Evolutionary conservation across 139 green algal species (phyloP).

Genomic region (Raphidocelis subcapitata): DNA sequence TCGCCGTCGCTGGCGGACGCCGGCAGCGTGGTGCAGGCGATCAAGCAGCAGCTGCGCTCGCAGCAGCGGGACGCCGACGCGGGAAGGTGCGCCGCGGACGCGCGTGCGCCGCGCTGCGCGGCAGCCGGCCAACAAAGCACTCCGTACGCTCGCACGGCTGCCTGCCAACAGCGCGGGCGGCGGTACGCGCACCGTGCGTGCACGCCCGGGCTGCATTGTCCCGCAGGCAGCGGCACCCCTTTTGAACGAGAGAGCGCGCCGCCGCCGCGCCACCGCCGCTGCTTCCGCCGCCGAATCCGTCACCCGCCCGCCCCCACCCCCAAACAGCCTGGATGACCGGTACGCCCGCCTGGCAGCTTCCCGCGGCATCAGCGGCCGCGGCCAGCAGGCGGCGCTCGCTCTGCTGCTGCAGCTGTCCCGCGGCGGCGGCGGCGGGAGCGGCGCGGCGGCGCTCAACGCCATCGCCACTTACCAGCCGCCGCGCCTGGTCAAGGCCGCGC

Average conservation of each 20-base stretch:
- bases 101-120: not conserved
- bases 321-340: conserved; percentile 19
- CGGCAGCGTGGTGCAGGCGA: conserved; percentile 7
- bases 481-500: conserved; percentile 6
- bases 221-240: no score
- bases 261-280: no score
- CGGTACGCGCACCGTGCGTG: no score
- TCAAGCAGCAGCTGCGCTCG: conserved; percentile 17
- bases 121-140: not conserved
- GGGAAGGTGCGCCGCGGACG: not conserved
- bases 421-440: not conserved
- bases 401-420: conserved; percentile 19
- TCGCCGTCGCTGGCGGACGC: not conserved
- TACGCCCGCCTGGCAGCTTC: conserved; percentile 9
- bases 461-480: conserved; percentile 11
- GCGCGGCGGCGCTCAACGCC: not conserved
- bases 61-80: conserved; percentile 16
- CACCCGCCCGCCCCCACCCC: no score
- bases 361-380: conserved; percentile 4
- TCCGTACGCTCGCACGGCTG: not conserved
- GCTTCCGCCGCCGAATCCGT: not conserved
- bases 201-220: no score
- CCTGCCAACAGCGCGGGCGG: no score
- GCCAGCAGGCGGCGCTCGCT: not conserved
- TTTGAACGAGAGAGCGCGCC: no score